Percentiles rank a stretch among this genome's conserved stretches.
These are phyloP conservation scores for Comarum palustre DNA, from an alignment of 306 rosid genomes.

Conservation along the genomic window DNA sequence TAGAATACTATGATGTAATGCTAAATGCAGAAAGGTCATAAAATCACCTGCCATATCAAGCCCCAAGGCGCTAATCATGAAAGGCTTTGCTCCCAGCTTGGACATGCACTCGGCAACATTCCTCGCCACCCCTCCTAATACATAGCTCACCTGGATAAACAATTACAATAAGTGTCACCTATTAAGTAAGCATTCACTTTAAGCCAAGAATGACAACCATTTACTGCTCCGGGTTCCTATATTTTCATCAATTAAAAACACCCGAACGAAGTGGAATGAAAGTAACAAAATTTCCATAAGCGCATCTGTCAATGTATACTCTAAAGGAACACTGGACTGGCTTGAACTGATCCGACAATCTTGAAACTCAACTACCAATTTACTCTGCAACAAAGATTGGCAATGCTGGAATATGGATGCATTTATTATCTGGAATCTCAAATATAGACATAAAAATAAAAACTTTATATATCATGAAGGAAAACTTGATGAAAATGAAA, in stretches of 20 bases:
- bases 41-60: conserved; percentile 76
- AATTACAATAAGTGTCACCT: conserved; percentile 11
- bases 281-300: background rate
- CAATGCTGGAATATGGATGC: background rate
- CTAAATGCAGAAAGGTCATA: conserved; percentile 4
- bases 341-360: background rate
- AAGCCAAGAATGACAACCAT: background rate
- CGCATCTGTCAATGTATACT: background rate
- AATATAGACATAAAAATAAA: background rate
- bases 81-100: conserved; percentile 75
- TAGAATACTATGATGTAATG: background rate
- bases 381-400: background rate
- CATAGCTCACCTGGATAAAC: conserved; percentile 56
- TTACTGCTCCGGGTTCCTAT: background rate
- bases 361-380: background rate
- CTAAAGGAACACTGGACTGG: background rate
- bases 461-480: background rate
- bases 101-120: conserved; percentile 91
- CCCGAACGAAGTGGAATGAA: background rate
- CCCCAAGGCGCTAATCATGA: conserved; percentile 80
- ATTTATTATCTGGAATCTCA: background rate
- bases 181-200: background rate
- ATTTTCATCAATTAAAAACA: background rate
- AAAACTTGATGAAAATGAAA: background rate
- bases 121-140: conserved; percentile 88